Evolutionary conservation across 306 rosid genomes (phyloP).

Genomic region (Echinosophora koreensis): DNA sequence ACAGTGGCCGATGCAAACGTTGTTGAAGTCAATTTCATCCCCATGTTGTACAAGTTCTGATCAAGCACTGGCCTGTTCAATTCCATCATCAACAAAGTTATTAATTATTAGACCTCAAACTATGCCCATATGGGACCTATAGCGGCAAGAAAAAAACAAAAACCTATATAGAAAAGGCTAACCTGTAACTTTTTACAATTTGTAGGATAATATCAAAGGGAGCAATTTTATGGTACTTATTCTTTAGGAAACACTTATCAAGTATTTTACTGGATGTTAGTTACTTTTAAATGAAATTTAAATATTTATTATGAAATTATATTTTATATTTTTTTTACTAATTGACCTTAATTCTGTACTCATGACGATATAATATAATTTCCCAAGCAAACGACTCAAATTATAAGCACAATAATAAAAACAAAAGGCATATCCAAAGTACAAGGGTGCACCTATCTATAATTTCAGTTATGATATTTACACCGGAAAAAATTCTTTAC

Average conservation of each 20-base stretch:
- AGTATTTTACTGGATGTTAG: too few species aligned
- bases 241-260: too few species aligned
- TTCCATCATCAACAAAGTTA: constrained; percentile 34
- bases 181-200: constrained; percentile 10
- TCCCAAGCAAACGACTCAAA: background rate
- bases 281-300: background rate
- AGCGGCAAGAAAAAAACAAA: constrained; percentile 12
- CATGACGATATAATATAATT: background rate
- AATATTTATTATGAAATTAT: background rate
- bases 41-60: constrained; percentile 91
- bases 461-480: too few species aligned
- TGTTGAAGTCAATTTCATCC: constrained; percentile 91
- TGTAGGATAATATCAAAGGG: background rate
- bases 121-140: background rate
- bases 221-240: too few species aligned
- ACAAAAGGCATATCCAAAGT: background rate
- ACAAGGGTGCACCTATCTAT: background rate
- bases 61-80: constrained; percentile 93
- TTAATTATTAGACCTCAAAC: constrained; percentile 5
- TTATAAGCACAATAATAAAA: background rate
- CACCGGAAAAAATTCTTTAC: too few species aligned
- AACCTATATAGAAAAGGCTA: background rate
- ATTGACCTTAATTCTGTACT: too few species aligned
- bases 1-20: constrained; percentile 85
- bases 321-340: too few species aligned